Evolutionary conservation across 2,329 filamentous ascomycete genomes (phyloP), one percentile per base, ranked within the genome.

Genomic region (Calonectria multiphialidica): DNA sequence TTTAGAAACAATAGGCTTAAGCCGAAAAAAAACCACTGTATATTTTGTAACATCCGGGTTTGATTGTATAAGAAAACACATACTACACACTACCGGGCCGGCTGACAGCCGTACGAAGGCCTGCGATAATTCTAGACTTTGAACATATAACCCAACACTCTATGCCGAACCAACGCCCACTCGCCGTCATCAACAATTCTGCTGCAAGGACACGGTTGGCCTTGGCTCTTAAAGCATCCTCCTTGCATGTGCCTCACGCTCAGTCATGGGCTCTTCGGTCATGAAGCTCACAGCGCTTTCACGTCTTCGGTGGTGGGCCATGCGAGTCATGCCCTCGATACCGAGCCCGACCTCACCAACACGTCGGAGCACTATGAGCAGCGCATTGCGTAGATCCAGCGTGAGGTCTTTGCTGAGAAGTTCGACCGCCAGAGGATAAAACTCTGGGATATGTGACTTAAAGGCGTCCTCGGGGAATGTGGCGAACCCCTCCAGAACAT

Each of bases 401-500:
- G 92, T 94, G 77, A 98, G 89, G 76, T 98, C 96, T 72, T 95
- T 94, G 74, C 90, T 91, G 68, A 99, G 87, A 18, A 99, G 86
- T 66, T 97, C 95, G 0, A 98, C 92, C 5, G 92, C 91, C 18
- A 98, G 87, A 3, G 96, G 95, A 80, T 98, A 98, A 83, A 99
- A 98, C 4, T 92, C 92, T 55, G 90, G 88, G 9, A 98, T 90
- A 78, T 98, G 93, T 70, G 92, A 91, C 66, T 90, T 90, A 79
- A 99, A 99, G 50, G 94, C 94, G 28, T 92, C 89, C 21, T 91
- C 88, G 0, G 95, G 94, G 86, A 98, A 98, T 8, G 91, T 93
- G 0, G 93, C 92, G 82, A 96, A 98, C 1, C 97, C 97, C 80
- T 99, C 96, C 12, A 99, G 88, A 10, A 99, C 97, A 81, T 98